Percentiles rank a stretch among this genome's conserved stretches.
Evolutionary conservation across 371 early-diverging fungal genomes (phyloP).

Genomic region (Entomophthora muscae): DNA sequence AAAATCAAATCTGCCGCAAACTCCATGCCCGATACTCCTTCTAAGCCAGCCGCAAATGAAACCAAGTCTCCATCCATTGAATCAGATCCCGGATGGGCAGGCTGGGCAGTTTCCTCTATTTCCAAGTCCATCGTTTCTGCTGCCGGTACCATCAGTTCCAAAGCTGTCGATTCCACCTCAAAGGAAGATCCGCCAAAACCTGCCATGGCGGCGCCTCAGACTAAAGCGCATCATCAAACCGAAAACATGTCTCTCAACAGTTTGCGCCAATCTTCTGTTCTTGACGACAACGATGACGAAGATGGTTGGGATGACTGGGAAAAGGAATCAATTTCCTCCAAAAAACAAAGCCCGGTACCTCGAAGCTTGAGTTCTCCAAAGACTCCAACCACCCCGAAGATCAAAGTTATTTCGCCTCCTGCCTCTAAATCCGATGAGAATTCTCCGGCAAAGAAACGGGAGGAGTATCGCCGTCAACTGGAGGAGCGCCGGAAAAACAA

Average conservation of each 20-base stretch:
- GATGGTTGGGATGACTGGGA: neutral
- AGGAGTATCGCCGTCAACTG: neutral
- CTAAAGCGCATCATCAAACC: neutral
- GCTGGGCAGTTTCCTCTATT: constrained; percentile 53
- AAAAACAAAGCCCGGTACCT: neutral
- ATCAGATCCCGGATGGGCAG: constrained; percentile 29
- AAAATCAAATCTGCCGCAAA: constrained; percentile 45
- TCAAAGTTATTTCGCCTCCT: neutral
- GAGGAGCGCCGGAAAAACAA: neutral
- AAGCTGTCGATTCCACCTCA: neutral
- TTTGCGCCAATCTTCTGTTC: neutral
- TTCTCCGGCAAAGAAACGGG: neutral
- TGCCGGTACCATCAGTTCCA: neutral
- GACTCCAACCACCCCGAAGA: neutral
- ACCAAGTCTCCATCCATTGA: neutral
- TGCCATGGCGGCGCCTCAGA: neutral
- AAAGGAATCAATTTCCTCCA: neutral
- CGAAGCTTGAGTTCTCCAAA: neutral
- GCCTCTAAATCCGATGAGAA: neutral
- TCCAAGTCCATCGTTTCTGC: neutral
- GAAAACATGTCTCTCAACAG: neutral
- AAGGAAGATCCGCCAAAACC: no score
- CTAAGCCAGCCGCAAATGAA: neutral
- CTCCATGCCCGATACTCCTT: constrained; percentile 31
- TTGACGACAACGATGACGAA: neutral